Percentiles rank a stretch among this genome's conserved stretches.
These are phyloP conservation scores for Dispira parvispora DNA, from an alignment of 192 early-diverging fungal genomes.

Conservation along the genomic window DNA sequence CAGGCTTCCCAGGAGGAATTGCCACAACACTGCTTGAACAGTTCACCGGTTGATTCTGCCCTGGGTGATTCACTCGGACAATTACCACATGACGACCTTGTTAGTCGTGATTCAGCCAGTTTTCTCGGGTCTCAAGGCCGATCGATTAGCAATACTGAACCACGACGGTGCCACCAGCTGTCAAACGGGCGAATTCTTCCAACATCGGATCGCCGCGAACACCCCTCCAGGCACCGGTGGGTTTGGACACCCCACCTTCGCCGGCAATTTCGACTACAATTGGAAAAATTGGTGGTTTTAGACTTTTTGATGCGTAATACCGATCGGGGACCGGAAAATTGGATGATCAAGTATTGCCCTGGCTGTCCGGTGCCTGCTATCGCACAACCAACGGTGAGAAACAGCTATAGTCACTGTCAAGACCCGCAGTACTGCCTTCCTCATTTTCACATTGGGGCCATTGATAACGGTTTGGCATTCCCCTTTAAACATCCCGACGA, in stretches of 20 bases:
- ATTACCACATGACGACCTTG: too few relatives aligned
- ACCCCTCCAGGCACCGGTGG: not conserved
- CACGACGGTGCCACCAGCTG: too few relatives aligned
- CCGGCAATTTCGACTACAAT: slow-evolving; percentile 37
- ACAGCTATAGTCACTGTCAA: not conserved
- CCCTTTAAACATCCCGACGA: slow-evolving; percentile 83
- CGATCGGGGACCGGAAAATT: slow-evolving; percentile 55
- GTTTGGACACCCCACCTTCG: slow-evolving; percentile 13
- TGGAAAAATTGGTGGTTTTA: slow-evolving; percentile 68
- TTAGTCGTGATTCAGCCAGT: not conserved
- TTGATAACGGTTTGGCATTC: slow-evolving; percentile 90
- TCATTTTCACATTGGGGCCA: slow-evolving; percentile 66
- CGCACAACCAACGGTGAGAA: too few relatives aligned
- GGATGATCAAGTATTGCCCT: slow-evolving; percentile 67
- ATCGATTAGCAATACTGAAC: not conserved
- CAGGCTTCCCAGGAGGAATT: not conserved
- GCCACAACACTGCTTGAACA: too few relatives aligned
- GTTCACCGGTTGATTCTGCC: too few relatives aligned
- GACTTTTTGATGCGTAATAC: slow-evolving; percentile 89
- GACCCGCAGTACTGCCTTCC: not conserved
- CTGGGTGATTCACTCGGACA: too few relatives aligned
- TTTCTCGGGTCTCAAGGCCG: not conserved
- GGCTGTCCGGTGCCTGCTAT: not conserved
- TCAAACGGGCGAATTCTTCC: too few relatives aligned
- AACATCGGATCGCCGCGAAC: not conserved